Evolutionary conservation across 164 flowering plant species (phyloP).

Genomic region (Tetracentron sinense): DNA sequence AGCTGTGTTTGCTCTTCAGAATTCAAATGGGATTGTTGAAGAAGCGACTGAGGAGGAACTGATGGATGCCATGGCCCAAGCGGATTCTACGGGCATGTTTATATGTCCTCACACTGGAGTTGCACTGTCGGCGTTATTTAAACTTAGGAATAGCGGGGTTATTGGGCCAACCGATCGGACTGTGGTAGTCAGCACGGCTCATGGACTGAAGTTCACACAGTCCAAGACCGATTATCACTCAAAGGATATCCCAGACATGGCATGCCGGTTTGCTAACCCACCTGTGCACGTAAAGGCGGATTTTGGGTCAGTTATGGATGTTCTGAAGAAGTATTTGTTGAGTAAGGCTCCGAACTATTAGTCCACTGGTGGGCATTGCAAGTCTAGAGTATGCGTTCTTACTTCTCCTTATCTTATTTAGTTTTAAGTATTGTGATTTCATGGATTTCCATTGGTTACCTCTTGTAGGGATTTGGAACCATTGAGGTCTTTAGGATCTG

Average conservation of each 20-base stretch:
- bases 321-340: conserved; percentile 41
- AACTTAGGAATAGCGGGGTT: conserved; percentile 70
- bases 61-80: conserved; percentile 84
- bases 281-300: conserved; percentile 61
- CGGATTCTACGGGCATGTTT: conserved; percentile 88
- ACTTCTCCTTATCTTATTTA: not conserved
- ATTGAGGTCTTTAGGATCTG: not conserved
- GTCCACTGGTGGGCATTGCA: not conserved
- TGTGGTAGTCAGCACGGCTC: conserved; percentile 90
- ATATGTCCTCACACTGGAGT: conserved; percentile 93
- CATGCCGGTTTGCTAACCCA: conserved; percentile 57
- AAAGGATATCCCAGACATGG: conserved; percentile 48
- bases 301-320: conserved; percentile 76
- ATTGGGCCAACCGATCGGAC: conserved; percentile 61
- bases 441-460: not conserved
- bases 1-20: conserved; percentile 70
- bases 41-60: conserved; percentile 88
- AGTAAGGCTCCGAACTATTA: conserved; percentile 16
- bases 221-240: conserved; percentile 83
- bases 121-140: conserved; percentile 70
- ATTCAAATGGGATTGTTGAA: conserved; percentile 83
- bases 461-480: conserved; percentile 9
- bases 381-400: not conserved
- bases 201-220: conserved; percentile 88
- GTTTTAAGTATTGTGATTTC: not conserved